Evolutionary conservation across 2,329 filamentous ascomycete genomes (phyloP).

Genomic region (Colletotrichum spaethianum): DNA sequence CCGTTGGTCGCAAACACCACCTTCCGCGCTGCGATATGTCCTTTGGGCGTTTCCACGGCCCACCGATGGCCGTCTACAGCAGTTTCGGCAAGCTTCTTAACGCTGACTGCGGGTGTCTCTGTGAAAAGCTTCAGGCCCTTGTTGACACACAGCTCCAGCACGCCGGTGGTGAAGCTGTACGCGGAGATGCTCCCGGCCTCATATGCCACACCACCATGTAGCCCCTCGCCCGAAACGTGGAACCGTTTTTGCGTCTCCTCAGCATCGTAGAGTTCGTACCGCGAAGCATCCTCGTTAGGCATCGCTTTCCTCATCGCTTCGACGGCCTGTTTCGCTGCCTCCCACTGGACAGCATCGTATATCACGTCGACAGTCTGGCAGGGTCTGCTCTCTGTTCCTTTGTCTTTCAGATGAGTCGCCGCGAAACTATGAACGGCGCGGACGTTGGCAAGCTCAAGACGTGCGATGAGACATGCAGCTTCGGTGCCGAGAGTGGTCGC

Average conservation of each 20-base stretch:
- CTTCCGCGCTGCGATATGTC: constrained; percentile 40
- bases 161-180: constrained; percentile 52
- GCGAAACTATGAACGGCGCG: constrained; percentile 69
- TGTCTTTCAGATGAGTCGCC: constrained; percentile 50
- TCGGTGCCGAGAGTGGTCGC: constrained; percentile 59
- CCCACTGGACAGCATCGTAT: constrained; percentile 63
- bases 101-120: constrained; percentile 24
- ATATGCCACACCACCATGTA: constrained; percentile 64
- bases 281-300: constrained; percentile 56
- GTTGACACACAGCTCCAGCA: constrained; percentile 34
- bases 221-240: constrained; percentile 46
- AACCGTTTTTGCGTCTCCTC: constrained; percentile 55
- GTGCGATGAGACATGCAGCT: constrained; percentile 65
- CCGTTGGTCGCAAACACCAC: constrained; percentile 49
- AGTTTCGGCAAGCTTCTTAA: not conserved
- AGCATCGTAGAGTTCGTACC: constrained; percentile 60
- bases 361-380: constrained; percentile 72
- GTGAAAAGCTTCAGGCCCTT: constrained; percentile 36
- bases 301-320: constrained; percentile 60
- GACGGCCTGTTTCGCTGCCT: constrained; percentile 55
- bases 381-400: constrained; percentile 61
- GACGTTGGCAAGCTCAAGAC: constrained; percentile 68
- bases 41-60: constrained; percentile 43
- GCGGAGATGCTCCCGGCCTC: constrained; percentile 58
- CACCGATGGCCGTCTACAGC: constrained; percentile 5